phyloP scores from a whole-genome alignment of 2,329 filamentous ascomycete genomes.

The Sphaerostilbella broomeana region DNA sequence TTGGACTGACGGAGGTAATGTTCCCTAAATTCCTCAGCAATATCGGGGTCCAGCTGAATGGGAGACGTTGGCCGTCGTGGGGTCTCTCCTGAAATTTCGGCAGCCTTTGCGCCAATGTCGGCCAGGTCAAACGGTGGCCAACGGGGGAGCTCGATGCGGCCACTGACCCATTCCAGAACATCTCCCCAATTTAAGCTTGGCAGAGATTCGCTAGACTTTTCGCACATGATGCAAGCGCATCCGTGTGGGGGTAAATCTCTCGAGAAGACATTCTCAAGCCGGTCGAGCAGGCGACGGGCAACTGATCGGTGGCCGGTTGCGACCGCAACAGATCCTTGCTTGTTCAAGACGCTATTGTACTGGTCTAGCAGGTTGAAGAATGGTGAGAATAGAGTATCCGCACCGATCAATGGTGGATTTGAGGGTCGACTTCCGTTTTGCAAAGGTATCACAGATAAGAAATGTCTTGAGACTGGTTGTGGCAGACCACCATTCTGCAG shows the following conservation, averaged over 20 bases:
- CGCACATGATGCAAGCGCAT: conserved; percentile 83
- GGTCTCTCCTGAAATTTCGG: conserved; percentile 54
- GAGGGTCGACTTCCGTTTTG: conserved; percentile 52
- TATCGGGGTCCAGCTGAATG: conserved; percentile 80
- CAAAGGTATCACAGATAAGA: conserved; percentile 59
- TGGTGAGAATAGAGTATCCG: conserved; percentile 71
- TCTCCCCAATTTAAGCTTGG: conserved; percentile 89
- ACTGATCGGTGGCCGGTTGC: conserved; percentile 93
- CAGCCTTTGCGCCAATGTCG: conserved; percentile 53
- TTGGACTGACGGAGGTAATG: conserved; percentile 89
- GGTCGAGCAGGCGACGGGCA: conserved; percentile 81
- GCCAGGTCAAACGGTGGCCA: conserved; percentile 85
- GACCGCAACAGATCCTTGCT: conserved; percentile 84
- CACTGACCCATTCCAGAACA: conserved; percentile 86
- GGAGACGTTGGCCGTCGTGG: conserved; percentile 53
- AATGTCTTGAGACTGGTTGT: conserved; percentile 63
- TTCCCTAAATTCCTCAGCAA: conserved; percentile 86
- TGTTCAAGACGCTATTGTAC: conserved; percentile 73
- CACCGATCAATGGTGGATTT: conserved; percentile 58
- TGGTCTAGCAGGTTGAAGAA: conserved; percentile 80
- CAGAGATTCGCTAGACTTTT: conserved; percentile 52
- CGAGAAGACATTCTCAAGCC: conserved; percentile 89
- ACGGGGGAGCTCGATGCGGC: conserved; percentile 72
- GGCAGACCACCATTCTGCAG: conserved; percentile 80
- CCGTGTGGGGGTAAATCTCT: conserved; percentile 80